Conservation (phyloP, 1,284 basidiomycete species). For the Melampsora larici-populina region DNA sequence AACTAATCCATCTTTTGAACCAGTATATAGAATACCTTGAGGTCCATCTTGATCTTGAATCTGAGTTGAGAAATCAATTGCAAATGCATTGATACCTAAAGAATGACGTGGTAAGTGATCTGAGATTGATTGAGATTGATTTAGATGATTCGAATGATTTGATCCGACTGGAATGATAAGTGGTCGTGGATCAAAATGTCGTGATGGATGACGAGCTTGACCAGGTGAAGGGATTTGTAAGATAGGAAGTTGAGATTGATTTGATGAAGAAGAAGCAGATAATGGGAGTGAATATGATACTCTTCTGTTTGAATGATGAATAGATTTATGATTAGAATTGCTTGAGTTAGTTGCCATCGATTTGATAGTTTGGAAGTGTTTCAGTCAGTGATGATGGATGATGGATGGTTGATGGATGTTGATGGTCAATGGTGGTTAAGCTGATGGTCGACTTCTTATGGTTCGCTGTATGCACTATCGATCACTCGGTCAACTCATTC, state of each 20-base stretch:
- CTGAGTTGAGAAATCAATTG: constrained; percentile 76
- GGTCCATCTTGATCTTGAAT: constrained; percentile 64
- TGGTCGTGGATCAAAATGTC: background rate
- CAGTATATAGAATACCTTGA: constrained; percentile 77
- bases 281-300: too few species aligned
- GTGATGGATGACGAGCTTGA: background rate
- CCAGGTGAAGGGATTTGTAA: background rate
- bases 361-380: too few species aligned
- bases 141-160: background rate
- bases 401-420: too few species aligned
- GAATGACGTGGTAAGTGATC: constrained; percentile 65
- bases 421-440: too few species aligned
- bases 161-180: background rate
- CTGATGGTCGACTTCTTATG: too few species aligned
- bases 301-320: too few species aligned
- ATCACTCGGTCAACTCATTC: too few species aligned
- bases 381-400: too few species aligned
- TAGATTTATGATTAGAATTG: too few species aligned
- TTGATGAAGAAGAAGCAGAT: background rate
- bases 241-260: background rate
- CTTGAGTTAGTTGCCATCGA: too few species aligned
- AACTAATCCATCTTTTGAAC: constrained; percentile 82
- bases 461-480: too few species aligned
- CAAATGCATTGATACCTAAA: constrained; percentile 79
- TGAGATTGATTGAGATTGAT: background rate